Conservation (phyloP, 495 filamentous ascomycete genomes). For the Evansstolkia leycettana region DNA sequence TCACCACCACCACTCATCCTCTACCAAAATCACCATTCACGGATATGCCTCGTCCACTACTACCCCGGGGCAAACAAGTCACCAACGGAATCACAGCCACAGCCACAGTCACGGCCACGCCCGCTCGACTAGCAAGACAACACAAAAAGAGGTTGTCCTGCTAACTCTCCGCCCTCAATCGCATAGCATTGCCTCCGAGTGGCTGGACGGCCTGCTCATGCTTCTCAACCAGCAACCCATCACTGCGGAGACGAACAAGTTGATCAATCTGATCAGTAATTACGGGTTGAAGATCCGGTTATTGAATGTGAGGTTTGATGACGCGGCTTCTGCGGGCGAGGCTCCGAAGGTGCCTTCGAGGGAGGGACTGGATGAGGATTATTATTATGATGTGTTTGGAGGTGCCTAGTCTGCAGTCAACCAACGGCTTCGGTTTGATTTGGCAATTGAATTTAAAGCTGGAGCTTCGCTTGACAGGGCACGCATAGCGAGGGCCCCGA, state of each 20-base stretch:
- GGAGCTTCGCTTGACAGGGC: too few relatives aligned
- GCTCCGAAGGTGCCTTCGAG: conserved; percentile 31
- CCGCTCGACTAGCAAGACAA: conserved; percentile 22
- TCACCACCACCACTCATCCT: conserved; percentile 33
- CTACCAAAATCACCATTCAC: conserved; percentile 86
- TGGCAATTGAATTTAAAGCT: too few relatives aligned
- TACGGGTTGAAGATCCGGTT: conserved; percentile 90
- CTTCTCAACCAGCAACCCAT: conserved; percentile 89
- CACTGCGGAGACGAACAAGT: conserved; percentile 85
- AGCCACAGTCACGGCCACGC: conserved; percentile 17
- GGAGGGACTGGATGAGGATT: conserved; percentile 41
- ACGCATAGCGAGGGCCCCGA: too few relatives aligned
- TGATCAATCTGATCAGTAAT: conserved; percentile 71
- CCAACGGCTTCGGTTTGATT: too few relatives aligned
- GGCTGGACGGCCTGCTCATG: conserved; percentile 94
- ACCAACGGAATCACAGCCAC: conserved; percentile 18
- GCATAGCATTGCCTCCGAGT: conserved; percentile 82
- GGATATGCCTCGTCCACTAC: conserved; percentile 40
- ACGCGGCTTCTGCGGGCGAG: conserved; percentile 37
- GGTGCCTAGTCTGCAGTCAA: conserved; percentile 18
- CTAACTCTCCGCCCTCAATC: conserved; percentile 72
- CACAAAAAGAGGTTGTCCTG: conserved; percentile 47
- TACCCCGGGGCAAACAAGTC: conserved; percentile 11
- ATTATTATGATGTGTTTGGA: conserved; percentile 43
- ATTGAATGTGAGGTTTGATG: conserved; percentile 84